Base-by-base conservation (phyloP, 139 green algal species). In the Desmodesmus armatus region DNA sequence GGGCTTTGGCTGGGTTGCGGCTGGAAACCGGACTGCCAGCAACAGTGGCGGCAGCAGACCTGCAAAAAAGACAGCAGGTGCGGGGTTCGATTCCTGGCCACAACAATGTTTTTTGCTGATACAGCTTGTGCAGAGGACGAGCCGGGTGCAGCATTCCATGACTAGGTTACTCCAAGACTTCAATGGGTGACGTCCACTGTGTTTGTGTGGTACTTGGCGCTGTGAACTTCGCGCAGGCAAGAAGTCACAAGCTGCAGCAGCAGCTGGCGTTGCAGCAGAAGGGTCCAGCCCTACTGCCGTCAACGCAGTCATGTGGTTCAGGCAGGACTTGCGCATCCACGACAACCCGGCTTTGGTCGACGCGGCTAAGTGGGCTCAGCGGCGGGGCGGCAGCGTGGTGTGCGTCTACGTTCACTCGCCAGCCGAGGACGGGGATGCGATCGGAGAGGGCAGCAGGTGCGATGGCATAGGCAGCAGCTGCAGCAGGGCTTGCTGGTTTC, bases 261-360 rank as follows among this genome's bases (percentile, higher is more conserved):
- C 66, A 21, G 47, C 21, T 3, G 47, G 35, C 0, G 60, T 17
- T 6, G 44, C 44, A 7, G 29, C 84, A 0, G 51, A 31, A 3
- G 74, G 49, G 1, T 70, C 37, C 25, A 55, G 9, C 13, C 9
- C 47, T 55, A 13, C 47, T 55, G 47, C 13, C 13, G 47, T 21
- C 9, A 88, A 88, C 62, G 85, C 89, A 25, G 33, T 93, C 5
- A 43, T 91, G 51, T 91, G 87, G 85, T 77, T 92, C 29, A 69
- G 83, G 31, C 89, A 92, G 73, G 90, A 95, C 86, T 67, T 93
- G 72, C 47, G 92, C 15, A 39, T 93, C 37, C 89, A 93, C 51
- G 92, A 95, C 87, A 93, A 95, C 89, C 75, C 87, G 5, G 88
- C 89, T 15, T 75, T 95, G 15, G 47, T n/a, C 29, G 85, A 87